Conservation (phyloP, 257 asterid species). For the Fraxinus americana region DNA sequence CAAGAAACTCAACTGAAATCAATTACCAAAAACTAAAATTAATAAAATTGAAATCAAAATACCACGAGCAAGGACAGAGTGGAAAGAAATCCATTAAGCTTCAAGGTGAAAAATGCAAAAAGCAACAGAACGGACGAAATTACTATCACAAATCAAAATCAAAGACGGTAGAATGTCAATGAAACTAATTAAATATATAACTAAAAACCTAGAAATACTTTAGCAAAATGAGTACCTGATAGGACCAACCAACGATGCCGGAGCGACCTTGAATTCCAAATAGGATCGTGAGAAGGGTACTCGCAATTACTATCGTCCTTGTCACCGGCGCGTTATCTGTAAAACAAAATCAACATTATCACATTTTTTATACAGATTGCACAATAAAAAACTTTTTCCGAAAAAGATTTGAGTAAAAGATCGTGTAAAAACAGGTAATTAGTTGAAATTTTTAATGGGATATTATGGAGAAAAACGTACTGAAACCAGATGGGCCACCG, state of each 20-base stretch:
- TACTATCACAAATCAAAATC: background rate
- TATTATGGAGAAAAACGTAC: constrained; percentile 47
- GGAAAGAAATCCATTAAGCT: background rate
- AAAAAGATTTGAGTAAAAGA: background rate
- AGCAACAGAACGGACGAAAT: constrained; percentile 8
- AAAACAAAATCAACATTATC: background rate
- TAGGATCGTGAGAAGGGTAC: constrained; percentile 80
- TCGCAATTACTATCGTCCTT: constrained; percentile 66
- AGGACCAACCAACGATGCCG: constrained; percentile 71
- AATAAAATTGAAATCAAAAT: constrained; percentile 13
- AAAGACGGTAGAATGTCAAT: background rate
- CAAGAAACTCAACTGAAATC: constrained; percentile 22
- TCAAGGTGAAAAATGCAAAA: background rate
- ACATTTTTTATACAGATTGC: background rate
- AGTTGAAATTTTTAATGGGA: background rate
- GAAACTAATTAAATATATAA: background rate
- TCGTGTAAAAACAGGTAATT: background rate
- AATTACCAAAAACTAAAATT: background rate
- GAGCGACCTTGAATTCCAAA: constrained; percentile 90
- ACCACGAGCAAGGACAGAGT: background rate
- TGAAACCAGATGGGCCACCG: constrained; percentile 99
- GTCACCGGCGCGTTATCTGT: constrained; percentile 93
- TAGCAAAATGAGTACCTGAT: constrained; percentile 49
- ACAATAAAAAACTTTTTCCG: background rate
- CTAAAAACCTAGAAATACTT: background rate